Conservation (phyloP, 2,329 filamentous ascomycete genomes). For the Madurella fahalii region DNA sequence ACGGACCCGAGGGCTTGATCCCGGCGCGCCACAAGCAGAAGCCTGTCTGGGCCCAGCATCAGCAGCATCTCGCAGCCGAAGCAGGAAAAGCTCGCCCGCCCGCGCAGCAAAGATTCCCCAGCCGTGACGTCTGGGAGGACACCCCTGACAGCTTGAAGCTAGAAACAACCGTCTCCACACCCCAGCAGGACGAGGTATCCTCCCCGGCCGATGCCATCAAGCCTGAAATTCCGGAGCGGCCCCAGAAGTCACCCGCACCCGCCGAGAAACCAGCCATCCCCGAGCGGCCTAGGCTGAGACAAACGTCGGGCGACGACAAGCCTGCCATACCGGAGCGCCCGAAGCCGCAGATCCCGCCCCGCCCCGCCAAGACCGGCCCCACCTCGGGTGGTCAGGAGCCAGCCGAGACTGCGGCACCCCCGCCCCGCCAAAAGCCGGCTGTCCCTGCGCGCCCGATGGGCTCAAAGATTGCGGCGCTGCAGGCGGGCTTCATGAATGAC, state of each 20-base stretch:
- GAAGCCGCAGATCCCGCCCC: slow-evolving; percentile 58
- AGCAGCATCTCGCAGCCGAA: slow-evolving; percentile 49
- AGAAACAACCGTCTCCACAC: slow-evolving; percentile 65
- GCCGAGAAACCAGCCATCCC: slow-evolving; percentile 45
- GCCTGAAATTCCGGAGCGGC: slow-evolving; percentile 58
- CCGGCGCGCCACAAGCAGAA: slow-evolving; percentile 46
- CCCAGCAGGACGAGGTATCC: slow-evolving; percentile 44
- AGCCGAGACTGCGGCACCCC: slow-evolving; percentile 40
- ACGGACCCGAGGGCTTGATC: slow-evolving; percentile 46
- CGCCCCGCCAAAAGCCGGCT: slow-evolving; percentile 69
- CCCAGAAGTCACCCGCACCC: slow-evolving; percentile 37
- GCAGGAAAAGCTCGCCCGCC: slow-evolving; percentile 29
- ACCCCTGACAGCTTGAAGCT: slow-evolving; percentile 77
- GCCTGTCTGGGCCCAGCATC: slow-evolving; percentile 44
- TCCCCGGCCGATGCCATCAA: slow-evolving; percentile 42
- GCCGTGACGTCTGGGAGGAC: slow-evolving; percentile 93
- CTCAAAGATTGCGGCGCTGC: slow-evolving; percentile 84
- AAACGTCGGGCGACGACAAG: slow-evolving; percentile 34
- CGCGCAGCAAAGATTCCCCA: slow-evolving; percentile 75
- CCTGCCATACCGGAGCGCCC: slow-evolving; percentile 49
- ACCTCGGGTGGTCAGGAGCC: slow-evolving; percentile 34
- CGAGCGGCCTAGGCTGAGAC: slow-evolving; percentile 51
- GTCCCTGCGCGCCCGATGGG: slow-evolving; percentile 75
- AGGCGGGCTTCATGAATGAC: slow-evolving; percentile 89
- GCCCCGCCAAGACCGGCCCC: slow-evolving; percentile 55